Percentiles rank a stretch among this genome's conserved stretches.
Evolutionary conservation across 2,329 filamentous ascomycete genomes (phyloP).

Genomic region (Ceratocystis albifundus): DNA sequence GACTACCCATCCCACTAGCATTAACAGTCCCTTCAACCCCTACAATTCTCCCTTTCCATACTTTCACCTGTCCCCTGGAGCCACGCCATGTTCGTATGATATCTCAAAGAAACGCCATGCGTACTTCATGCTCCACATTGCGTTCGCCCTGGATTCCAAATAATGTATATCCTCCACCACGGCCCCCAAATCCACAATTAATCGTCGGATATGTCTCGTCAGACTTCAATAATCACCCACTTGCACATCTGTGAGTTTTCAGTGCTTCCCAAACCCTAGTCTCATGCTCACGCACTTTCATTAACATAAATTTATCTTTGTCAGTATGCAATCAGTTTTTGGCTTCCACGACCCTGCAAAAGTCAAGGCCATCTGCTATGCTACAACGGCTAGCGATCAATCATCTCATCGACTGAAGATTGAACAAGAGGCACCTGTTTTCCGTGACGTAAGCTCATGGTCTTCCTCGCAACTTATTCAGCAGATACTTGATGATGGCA

Average conservation of each 20-base stretch:
- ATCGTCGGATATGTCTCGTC: constrained; percentile 94
- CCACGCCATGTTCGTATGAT: constrained; percentile 87
- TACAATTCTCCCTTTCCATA: constrained; percentile 93
- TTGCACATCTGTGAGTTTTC: constrained; percentile 64
- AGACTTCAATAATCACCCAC: constrained; percentile 96
- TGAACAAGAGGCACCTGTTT: constrained; percentile 80
- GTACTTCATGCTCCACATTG: constrained; percentile 84
- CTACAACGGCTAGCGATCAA: constrained; percentile 81
- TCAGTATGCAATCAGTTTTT: constrained; percentile 91
- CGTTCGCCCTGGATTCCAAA: constrained; percentile 74
- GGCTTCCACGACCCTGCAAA: constrained; percentile 66
- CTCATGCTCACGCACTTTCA: background rate
- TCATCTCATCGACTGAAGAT: constrained; percentile 87
- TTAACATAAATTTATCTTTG: background rate
- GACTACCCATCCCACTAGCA: constrained; percentile 60
- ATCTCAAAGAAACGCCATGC: constrained; percentile 83
- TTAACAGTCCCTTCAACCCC: constrained; percentile 76
- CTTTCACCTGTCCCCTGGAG: constrained; percentile 87
- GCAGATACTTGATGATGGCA: constrained; percentile 75
- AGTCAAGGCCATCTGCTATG: constrained; percentile 85
- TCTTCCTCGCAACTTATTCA: constrained; percentile 69
- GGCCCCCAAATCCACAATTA: constrained; percentile 69
- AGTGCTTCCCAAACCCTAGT: background rate
- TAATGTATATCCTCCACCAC: constrained; percentile 72
- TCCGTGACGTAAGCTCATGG: constrained; percentile 81